Evolutionary conservation across 2,329 filamentous ascomycete species (phyloP).

Genomic region (Leptodontidium sp.): DNA sequence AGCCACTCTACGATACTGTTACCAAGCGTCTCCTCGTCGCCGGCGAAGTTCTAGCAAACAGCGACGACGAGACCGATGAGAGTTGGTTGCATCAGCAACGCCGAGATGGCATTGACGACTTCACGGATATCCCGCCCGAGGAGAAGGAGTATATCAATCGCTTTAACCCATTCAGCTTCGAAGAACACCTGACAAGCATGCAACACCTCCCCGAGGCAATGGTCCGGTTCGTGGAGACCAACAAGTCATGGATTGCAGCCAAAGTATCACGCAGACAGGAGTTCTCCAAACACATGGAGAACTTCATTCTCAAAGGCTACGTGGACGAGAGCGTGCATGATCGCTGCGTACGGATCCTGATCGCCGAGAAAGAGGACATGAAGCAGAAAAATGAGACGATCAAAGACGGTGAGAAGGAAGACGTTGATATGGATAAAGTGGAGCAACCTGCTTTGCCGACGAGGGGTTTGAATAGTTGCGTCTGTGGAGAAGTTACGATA

Average conservation of each 20-base stretch:
- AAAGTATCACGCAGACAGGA: slow-evolving; percentile 35
- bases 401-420: background rate
- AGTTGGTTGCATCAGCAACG: slow-evolving; percentile 44
- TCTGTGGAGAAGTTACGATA: slow-evolving; percentile 35
- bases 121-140: slow-evolving; percentile 39
- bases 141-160: slow-evolving; percentile 45
- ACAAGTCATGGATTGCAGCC: slow-evolving; percentile 41
- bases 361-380: slow-evolving; percentile 16
- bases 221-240: slow-evolving; percentile 37
- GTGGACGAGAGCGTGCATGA: slow-evolving; percentile 29
- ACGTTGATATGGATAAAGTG: slow-evolving; percentile 14
- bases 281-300: slow-evolving; percentile 37
- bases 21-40: slow-evolving; percentile 40
- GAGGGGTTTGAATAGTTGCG: slow-evolving; percentile 33
- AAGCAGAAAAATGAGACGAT: background rate
- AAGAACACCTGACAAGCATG: slow-evolving; percentile 35
- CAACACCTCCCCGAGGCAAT: slow-evolving; percentile 36
- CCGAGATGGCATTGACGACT: slow-evolving; percentile 44
- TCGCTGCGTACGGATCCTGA: slow-evolving; percentile 32
- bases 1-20: slow-evolving; percentile 42
- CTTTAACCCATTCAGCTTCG: slow-evolving; percentile 45
- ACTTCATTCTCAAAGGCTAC: slow-evolving; percentile 34
- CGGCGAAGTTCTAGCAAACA: slow-evolving; percentile 42
- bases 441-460: slow-evolving; percentile 15
- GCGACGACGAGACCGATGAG: slow-evolving; percentile 45